These are phyloP conservation scores for Pichia sp. DNA, from an alignment of 1,139 yeast genomes.

Conservation along the genomic window DNA sequence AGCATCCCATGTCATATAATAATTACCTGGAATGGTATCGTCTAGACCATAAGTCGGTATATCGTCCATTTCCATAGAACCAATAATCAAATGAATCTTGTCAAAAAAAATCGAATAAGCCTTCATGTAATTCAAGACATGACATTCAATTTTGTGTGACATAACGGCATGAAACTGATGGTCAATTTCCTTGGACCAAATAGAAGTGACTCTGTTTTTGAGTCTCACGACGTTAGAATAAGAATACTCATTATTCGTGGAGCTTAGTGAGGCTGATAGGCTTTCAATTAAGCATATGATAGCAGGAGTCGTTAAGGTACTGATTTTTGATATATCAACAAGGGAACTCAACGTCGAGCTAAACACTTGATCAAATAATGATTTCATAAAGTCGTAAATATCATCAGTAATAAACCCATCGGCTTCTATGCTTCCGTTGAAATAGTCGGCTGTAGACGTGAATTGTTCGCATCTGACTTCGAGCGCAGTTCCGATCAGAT, in stretches of 20 bases:
- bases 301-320: slow-evolving; percentile 35
- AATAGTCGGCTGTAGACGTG: slow-evolving; percentile 2
- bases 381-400: slow-evolving; percentile 41
- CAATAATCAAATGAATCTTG: slow-evolving; percentile 26
- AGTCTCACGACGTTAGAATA: slow-evolving; percentile 44
- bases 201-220: slow-evolving; percentile 40
- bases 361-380: slow-evolving; percentile 47
- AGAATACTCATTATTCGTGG: slow-evolving; percentile 62
- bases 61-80: slow-evolving; percentile 17
- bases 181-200: slow-evolving; percentile 55
- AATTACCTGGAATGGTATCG: slow-evolving; percentile 13
- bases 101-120: slow-evolving; percentile 38
- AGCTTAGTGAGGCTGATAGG: slow-evolving; percentile 29
- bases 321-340: slow-evolving; percentile 27
- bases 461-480: slow-evolving; percentile 27
- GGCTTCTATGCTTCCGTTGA: slow-evolving; percentile 33
- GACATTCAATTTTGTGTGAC: slow-evolving; percentile 26
- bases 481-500: slow-evolving; percentile 38
- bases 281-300: slow-evolving; percentile 34
- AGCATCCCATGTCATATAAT: slow-evolving; percentile 18
- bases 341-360: slow-evolving; percentile 33
- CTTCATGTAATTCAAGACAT: slow-evolving; percentile 34
- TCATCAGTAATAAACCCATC: slow-evolving; percentile 50
- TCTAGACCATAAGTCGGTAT: slow-evolving; percentile 11
- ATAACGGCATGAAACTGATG: slow-evolving; percentile 47